Percentiles rank a stretch among this genome's conserved stretches.
These are phyloP conservation scores for Rhodotorula graminis DNA, from an alignment of 768 basidiomycete genomes.

Conservation along the genomic window DNA sequence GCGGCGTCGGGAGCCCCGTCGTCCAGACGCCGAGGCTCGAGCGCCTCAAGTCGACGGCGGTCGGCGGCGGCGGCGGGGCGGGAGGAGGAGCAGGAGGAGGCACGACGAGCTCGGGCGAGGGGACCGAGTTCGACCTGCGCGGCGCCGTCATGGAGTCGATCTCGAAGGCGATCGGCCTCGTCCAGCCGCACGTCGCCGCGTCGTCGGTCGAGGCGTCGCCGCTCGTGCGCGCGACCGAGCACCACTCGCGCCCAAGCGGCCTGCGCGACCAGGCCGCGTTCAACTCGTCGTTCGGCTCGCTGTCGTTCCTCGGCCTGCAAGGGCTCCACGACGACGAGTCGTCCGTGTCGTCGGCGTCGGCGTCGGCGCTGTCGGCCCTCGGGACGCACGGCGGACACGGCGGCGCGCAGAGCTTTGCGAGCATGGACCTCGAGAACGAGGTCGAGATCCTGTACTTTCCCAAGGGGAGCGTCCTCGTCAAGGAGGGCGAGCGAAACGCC, in stretches of 20 bases:
- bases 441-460: constrained; percentile 92
- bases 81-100: too few relatives aligned
- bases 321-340: constrained; percentile 45
- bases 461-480: constrained; percentile 76
- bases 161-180: constrained; percentile 89
- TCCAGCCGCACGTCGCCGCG: constrained; percentile 63
- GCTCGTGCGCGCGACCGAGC: constrained; percentile 41
- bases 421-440: constrained; percentile 84
- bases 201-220: constrained; percentile 46
- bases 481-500: constrained; percentile 70
- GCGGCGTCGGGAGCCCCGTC: neutral
- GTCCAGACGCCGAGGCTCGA: constrained; percentile 21
- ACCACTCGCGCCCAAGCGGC: neutral
- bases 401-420: constrained; percentile 53
- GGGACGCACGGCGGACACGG: constrained; percentile 61
- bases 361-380: neutral
- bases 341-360: constrained; percentile 26
- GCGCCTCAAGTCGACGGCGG: constrained; percentile 2
- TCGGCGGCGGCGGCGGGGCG: too few relatives aligned
- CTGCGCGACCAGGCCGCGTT: constrained; percentile 38
- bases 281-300: constrained; percentile 44
- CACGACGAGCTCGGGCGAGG: constrained; percentile 5
- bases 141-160: constrained; percentile 97
- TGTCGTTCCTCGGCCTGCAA: constrained; percentile 43
- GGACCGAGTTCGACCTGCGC: constrained; percentile 83